phyloP scores from a whole-genome alignment of 495 filamentous ascomycete species.

The Lophiotrema nucula region DNA sequence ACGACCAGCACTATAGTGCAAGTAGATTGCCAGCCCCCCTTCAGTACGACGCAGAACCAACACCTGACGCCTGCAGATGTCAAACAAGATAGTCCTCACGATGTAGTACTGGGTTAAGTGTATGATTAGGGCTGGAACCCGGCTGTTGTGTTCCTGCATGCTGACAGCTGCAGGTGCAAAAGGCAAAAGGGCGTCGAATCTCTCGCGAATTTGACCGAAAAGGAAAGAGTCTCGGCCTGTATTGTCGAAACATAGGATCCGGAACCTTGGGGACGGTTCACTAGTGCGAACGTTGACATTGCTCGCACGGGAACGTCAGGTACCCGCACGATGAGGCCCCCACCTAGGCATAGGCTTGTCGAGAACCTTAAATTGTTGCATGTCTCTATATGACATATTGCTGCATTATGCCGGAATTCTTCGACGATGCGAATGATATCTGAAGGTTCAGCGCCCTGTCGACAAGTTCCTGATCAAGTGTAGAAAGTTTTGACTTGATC shows the following conservation, averaged over 20 bases:
- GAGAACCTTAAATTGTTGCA: too few relatives aligned
- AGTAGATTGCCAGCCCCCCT: background rate
- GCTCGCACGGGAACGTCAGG: constrained; percentile 9
- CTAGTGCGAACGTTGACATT: background rate
- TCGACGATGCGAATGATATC: too few relatives aligned
- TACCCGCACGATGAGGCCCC: background rate
- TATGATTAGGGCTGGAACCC: background rate
- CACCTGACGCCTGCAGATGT: background rate
- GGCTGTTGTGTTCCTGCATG: constrained; percentile 11
- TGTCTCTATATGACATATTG: too few relatives aligned
- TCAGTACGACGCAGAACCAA: background rate
- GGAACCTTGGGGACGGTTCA: constrained; percentile 3
- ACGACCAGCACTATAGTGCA: background rate
- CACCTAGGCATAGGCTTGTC: too few relatives aligned
- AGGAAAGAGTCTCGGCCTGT: background rate
- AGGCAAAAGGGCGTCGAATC: background rate
- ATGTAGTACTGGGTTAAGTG: background rate
- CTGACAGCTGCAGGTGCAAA: constrained; percentile 11
- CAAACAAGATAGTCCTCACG: constrained; percentile 7
- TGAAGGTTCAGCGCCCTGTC: too few relatives aligned
- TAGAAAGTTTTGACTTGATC: too few relatives aligned
- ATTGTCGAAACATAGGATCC: constrained; percentile 2
- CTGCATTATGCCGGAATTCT: too few relatives aligned
- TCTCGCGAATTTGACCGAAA: constrained; percentile 3
- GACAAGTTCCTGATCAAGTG: too few relatives aligned